Conservation (phyloP, 2,329 filamentous ascomycete species). For the Neonectria hederae region DNA sequence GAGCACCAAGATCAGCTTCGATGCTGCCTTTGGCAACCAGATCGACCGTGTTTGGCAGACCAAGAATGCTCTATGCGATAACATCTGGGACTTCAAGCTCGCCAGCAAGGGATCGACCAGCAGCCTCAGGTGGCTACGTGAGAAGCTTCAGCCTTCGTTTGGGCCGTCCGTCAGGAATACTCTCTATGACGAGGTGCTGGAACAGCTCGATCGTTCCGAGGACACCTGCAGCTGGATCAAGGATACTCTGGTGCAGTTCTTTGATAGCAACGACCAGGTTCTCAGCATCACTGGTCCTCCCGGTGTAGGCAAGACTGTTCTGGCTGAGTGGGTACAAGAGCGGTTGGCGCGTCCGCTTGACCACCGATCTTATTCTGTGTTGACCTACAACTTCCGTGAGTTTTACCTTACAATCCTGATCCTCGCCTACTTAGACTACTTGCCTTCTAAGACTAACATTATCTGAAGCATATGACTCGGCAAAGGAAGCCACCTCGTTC, state of each 20-base stretch:
- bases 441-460: background rate
- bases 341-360: conserved; percentile 50
- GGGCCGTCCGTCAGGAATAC: conserved; percentile 41
- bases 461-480: conserved; percentile 41
- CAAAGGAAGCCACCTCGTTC: conserved; percentile 43
- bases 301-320: conserved; percentile 50
- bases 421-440: no score
- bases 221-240: conserved; percentile 54
- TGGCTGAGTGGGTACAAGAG: conserved; percentile 53
- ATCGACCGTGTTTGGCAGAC: conserved; percentile 48
- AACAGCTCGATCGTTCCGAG: conserved; percentile 50
- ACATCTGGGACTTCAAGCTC: conserved; percentile 50
- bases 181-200: conserved; percentile 48
- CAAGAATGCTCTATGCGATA: conserved; percentile 46
- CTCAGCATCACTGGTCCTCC: conserved; percentile 48
- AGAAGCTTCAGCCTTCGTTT: conserved; percentile 44
- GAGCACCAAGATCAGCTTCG: conserved; percentile 47
- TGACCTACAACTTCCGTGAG: conserved; percentile 51
- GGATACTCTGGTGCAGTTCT: conserved; percentile 47
- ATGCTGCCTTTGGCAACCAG: conserved; percentile 48
- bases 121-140: conserved; percentile 44
- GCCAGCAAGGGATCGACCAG: conserved; percentile 34
- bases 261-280: conserved; percentile 46
- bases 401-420: no score
- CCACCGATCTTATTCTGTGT: conserved; percentile 46